A percentile compares a stretch with the other conserved stretches of the same genome.
These are phyloP conservation scores for Daldinia concentrica DNA, from an alignment of 495 filamentous ascomycete species.

Conservation along the genomic window DNA sequence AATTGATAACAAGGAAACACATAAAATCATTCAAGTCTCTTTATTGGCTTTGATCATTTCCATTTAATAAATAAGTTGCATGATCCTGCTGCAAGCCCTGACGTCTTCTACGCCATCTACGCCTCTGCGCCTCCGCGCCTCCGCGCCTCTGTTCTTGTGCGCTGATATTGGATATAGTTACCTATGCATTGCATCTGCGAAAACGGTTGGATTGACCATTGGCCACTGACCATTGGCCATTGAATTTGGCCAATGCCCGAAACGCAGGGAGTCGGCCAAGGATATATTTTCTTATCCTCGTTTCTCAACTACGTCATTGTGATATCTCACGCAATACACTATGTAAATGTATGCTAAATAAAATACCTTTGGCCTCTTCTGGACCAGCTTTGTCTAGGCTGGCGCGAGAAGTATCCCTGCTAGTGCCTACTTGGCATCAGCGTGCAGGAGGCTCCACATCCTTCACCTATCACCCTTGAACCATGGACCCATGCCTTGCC, in stretches of 20 bases:
- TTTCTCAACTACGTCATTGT: conserved; percentile 31
- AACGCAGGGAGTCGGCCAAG: conserved; percentile 28
- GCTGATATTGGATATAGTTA: background rate
- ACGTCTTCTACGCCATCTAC: conserved; percentile 19
- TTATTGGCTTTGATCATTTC: conserved; percentile 17
- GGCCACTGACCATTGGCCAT: background rate
- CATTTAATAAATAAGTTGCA: conserved; percentile 37
- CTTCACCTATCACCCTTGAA: conserved; percentile 1
- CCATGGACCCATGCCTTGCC: conserved; percentile 12
- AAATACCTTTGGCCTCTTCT: conserved; percentile 14
- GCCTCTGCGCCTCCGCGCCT: background rate
- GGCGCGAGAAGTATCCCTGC: conserved; percentile 17
- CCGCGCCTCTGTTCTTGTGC: background rate
- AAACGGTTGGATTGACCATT: conserved; percentile 9
- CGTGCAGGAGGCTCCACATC: conserved; percentile 9
- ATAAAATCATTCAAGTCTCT: conserved; percentile 9
- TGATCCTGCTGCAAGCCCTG: conserved; percentile 35
- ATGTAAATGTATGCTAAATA: conserved; percentile 27
- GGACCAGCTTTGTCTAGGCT: conserved; percentile 15
- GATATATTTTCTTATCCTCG: conserved; percentile 13
- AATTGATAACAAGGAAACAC: conserved; percentile 21
- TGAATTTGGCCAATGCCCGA: conserved; percentile 32
- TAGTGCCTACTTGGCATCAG: conserved; percentile 17
- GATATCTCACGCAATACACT: conserved; percentile 4
- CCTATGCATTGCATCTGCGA: conserved; percentile 24